Evolutionary conservation across 768 basidiomycete genomes (phyloP).

Genomic region (Pleurotus citrinopileatus): DNA sequence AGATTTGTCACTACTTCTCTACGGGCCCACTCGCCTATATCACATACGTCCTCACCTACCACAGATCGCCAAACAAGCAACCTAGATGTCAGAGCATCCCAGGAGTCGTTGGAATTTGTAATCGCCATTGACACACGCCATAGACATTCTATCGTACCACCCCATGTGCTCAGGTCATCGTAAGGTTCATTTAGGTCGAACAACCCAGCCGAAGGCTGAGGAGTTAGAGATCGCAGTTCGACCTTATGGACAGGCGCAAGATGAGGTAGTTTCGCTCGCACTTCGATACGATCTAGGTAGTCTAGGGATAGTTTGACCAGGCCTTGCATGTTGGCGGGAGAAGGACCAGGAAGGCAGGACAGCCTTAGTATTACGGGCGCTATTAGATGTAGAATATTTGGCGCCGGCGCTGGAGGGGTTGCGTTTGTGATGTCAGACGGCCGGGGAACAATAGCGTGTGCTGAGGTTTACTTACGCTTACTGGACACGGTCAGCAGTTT

Average conservation of each 20-base stretch:
- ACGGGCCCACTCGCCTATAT: constrained; percentile 57
- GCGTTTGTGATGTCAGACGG: constrained; percentile 11
- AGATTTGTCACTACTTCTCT: constrained; percentile 25
- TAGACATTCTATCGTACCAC: constrained; percentile 48
- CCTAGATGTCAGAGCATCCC: constrained; percentile 53
- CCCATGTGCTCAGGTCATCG: constrained; percentile 42
- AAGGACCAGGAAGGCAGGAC: constrained; percentile 27
- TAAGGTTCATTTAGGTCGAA: constrained; percentile 27
- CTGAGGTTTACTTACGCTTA: constrained; percentile 22
- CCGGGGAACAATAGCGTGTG: neutral
- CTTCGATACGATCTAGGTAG: neutral
- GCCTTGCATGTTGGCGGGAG: constrained; percentile 21
- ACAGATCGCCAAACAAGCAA: constrained; percentile 56
- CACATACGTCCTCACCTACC: constrained; percentile 32
- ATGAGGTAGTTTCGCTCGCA: constrained; percentile 5
- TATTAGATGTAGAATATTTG: constrained; percentile 13
- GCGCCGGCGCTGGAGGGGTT: constrained; percentile 14
- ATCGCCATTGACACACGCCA: constrained; percentile 52
- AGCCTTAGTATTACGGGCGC: constrained; percentile 33
- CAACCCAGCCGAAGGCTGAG: constrained; percentile 31
- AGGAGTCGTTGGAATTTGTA: constrained; percentile 27
- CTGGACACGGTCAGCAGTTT: constrained; percentile 31
- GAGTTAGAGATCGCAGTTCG: constrained; percentile 18
- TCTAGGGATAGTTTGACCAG: constrained; percentile 27
- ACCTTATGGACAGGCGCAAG: constrained; percentile 9